A percentile compares a stretch with the other conserved stretches of the same genome.
These are phyloP conservation scores for Bolboschoenus planiculmis DNA, from an alignment of 176 grass and related monocot genomes.

Conservation along the genomic window DNA sequence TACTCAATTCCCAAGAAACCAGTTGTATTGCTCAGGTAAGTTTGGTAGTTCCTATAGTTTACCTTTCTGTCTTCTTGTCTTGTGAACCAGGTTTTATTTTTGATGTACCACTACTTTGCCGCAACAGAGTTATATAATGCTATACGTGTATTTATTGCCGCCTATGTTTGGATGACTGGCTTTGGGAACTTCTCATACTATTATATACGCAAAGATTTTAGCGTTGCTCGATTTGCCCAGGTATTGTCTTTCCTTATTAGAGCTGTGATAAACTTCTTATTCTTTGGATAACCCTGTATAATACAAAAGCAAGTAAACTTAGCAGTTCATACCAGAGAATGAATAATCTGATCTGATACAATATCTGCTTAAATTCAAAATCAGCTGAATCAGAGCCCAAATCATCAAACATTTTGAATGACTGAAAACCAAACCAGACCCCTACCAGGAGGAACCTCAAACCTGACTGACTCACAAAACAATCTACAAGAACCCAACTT, in stretches of 20 bases:
- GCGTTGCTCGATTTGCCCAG: conserved; percentile 36
- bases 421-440: not conserved
- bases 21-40: not conserved
- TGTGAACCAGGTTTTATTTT: conserved; percentile 35
- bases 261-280: not conserved
- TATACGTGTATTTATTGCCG: conserved; percentile 37
- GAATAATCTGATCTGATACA: not conserved
- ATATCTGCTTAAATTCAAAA: not conserved
- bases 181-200: conserved; percentile 44
- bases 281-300: not conserved
- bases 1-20: not conserved
- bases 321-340: not conserved
- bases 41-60: not conserved
- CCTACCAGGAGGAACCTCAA: not conserved
- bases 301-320: not conserved
- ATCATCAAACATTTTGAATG: not conserved
- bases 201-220: conserved; percentile 37
- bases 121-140: conserved; percentile 36
- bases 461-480: not conserved
- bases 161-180: conserved; percentile 37
- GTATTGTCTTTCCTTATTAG: conserved; percentile 8
- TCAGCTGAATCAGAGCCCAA: not conserved
- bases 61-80: not conserved
- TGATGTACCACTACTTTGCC: conserved; percentile 46
- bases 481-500: not conserved